Conservation (phyloP, 192 early-diverging fungal species). For the Gryganskiella cystojenkinii region DNA sequence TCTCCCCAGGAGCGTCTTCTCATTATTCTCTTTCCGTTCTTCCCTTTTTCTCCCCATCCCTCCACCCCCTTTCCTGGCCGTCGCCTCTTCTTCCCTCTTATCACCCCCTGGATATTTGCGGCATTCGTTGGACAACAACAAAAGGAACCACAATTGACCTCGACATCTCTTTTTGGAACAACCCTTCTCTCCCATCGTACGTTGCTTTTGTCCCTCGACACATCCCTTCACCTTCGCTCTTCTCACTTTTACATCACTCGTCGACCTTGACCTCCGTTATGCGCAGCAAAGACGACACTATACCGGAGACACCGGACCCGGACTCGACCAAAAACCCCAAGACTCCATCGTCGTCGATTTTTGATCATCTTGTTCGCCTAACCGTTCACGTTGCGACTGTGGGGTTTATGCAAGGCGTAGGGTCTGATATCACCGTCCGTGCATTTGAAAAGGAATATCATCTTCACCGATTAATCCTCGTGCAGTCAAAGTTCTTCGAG, state of each 20-base stretch:
- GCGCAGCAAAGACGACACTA: too few species aligned
- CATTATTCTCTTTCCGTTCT: neutral
- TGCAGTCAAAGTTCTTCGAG: constrained; percentile 64
- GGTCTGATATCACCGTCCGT: constrained; percentile 58
- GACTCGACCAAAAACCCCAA: neutral
- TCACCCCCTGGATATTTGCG: too few species aligned
- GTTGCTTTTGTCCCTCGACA: too few species aligned
- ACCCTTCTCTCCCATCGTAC: too few species aligned
- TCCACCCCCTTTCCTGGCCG: neutral
- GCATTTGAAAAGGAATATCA: constrained; percentile 60
- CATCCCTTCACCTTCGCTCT: too few species aligned
- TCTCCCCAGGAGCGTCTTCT: too few species aligned
- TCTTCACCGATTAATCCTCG: constrained; percentile 64
- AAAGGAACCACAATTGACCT: neutral
- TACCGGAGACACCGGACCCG: neutral
- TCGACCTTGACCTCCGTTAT: too few species aligned
- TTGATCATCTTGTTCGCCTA: constrained; percentile 41
- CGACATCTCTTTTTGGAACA: too few species aligned
- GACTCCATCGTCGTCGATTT: neutral
- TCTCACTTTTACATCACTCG: too few species aligned
- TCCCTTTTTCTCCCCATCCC: neutral
- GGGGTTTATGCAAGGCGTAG: constrained; percentile 58
- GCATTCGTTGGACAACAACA: too few species aligned
- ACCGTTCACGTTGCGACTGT: constrained; percentile 57
- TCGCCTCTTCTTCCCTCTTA: too few species aligned